These are phyloP conservation scores for Sordariomycetes sp. DNA, from an alignment of 2,329 filamentous ascomycete species.

Conservation along the genomic window DNA sequence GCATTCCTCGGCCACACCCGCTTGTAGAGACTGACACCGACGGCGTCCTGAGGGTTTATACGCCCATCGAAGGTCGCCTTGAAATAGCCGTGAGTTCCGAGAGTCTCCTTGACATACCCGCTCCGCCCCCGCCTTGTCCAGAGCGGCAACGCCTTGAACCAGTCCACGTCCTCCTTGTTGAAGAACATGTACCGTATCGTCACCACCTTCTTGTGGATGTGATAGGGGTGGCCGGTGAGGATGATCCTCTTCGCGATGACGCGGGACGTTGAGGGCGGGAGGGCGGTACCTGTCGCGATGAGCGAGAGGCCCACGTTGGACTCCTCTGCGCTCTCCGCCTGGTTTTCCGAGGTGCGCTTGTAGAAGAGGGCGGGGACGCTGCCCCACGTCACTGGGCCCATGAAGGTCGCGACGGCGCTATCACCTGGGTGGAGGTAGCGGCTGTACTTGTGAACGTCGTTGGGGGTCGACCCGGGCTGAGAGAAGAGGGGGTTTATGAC, in stretches of 20 bases:
- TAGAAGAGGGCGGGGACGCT: slow-evolving; percentile 86
- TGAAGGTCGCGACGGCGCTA: slow-evolving; percentile 80
- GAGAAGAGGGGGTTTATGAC: slow-evolving; percentile 88
- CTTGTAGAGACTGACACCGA: slow-evolving; percentile 86
- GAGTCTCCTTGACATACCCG: slow-evolving; percentile 85
- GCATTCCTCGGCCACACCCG: slow-evolving; percentile 70
- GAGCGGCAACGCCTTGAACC: slow-evolving; percentile 93
- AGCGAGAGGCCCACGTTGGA: slow-evolving; percentile 51
- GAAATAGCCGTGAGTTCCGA: slow-evolving; percentile 99
- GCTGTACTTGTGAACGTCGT: slow-evolving; percentile 95
- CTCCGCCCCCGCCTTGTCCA: slow-evolving; percentile 86
- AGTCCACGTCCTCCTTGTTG: slow-evolving; percentile 85
- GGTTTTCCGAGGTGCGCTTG: slow-evolving; percentile 42
- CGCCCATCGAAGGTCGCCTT: slow-evolving; percentile 96
- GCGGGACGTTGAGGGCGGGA: slow-evolving; percentile 64
- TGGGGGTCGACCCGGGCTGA: slow-evolving; percentile 77
- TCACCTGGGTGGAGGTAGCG: slow-evolving; percentile 85
- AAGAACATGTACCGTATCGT: slow-evolving; percentile 99
- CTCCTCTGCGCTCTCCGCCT: slow-evolving; percentile 29
- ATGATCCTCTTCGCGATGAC: slow-evolving; percentile 92
- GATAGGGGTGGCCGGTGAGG: slow-evolving; percentile 91
- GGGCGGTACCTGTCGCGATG: slow-evolving; percentile 76
- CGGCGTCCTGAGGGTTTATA: slow-evolving; percentile 90
- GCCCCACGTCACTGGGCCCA: slow-evolving; percentile 87
- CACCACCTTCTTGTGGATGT: slow-evolving; percentile 96